phyloP scores from a whole-genome alignment of 768 basidiomycete genomes.

The button mushroom (Agaricus bisporus) region DNA sequence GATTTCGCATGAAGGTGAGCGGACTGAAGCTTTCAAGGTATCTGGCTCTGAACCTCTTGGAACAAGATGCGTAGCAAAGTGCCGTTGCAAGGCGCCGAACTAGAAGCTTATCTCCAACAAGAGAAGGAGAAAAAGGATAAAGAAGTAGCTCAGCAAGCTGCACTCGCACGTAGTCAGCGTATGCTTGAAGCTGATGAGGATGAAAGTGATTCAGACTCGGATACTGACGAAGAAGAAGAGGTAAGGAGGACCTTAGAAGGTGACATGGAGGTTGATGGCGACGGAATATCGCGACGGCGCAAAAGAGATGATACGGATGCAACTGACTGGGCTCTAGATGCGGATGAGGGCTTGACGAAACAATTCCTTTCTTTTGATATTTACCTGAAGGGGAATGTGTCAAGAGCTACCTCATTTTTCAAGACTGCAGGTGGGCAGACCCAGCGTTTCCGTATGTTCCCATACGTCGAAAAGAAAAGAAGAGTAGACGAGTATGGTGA shows the following conservation, averaged over 20 bases:
- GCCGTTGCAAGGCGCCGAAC: conserved; percentile 80
- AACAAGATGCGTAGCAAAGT: conserved; percentile 82
- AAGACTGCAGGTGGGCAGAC: conserved; percentile 65
- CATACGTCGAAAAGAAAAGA: conserved; percentile 88
- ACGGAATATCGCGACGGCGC: conserved; percentile 18
- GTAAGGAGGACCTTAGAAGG: conserved; percentile 50
- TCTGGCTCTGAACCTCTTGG: neutral
- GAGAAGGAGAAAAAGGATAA: conserved; percentile 76
- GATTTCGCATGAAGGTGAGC: conserved; percentile 59
- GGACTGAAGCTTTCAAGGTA: neutral
- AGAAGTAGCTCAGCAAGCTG: conserved; percentile 82
- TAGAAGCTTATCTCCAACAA: conserved; percentile 73
- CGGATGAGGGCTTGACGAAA: conserved; percentile 69
- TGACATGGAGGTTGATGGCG: conserved; percentile 38
- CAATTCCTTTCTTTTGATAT: conserved; percentile 89
- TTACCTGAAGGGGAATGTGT: conserved; percentile 94
- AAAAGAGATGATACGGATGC: conserved; percentile 43
- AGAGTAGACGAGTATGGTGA: conserved; percentile 96
- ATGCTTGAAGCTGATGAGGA: conserved; percentile 95
- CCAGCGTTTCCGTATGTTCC: conserved; percentile 94
- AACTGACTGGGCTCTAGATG: conserved; percentile 66
- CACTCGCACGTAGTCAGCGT: conserved; percentile 73
- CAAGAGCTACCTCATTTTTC: conserved; percentile 82
- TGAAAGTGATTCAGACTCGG: conserved; percentile 72
- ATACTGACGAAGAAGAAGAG: conserved; percentile 58